Evolutionary conservation across 108 stramenopile genomes (phyloP).

Genomic region (Nannochloropsis gaditana): DNA sequence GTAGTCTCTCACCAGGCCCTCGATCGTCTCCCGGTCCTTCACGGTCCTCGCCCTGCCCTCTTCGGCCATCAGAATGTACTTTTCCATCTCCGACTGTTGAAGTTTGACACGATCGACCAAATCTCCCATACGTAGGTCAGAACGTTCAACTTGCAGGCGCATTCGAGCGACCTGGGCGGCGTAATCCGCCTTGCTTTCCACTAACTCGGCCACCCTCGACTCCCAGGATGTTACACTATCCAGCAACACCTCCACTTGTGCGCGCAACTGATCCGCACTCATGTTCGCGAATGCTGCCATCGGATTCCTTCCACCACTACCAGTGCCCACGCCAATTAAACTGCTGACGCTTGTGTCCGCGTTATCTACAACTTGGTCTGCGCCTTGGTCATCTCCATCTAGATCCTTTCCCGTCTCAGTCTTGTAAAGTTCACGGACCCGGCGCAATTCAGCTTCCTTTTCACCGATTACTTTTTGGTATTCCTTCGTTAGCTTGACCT

Average conservation of each 20-base stretch:
- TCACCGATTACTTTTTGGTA: neutral
- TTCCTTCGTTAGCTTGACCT: slow-evolving; percentile 44
- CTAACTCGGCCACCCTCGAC: slow-evolving; percentile 10
- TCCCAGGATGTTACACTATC: neutral
- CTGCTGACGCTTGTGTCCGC: neutral
- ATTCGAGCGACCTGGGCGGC: slow-evolving; percentile 7
- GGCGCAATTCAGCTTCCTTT: slow-evolving; percentile 1
- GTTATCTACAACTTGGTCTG: neutral
- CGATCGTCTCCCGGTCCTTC: slow-evolving; percentile 35
- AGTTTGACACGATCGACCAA: neutral
- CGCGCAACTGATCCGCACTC: neutral
- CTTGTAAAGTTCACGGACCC: neutral
- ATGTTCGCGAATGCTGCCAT: neutral
- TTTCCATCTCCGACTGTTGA: neutral
- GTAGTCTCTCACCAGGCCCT: slow-evolving; percentile 38
- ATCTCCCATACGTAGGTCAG: neutral
- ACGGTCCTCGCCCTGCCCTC: slow-evolving; percentile 27
- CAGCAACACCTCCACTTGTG: slow-evolving; percentile 12
- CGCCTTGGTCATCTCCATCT: neutral
- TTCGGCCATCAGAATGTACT: slow-evolving; percentile 25
- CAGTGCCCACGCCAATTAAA: neutral
- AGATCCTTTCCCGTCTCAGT: slow-evolving; percentile 16
- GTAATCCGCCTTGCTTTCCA: neutral
- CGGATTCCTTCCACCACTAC: neutral
- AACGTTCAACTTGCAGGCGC: neutral